A percentile compares a stretch with the other conserved stretches of the same genome.
Evolutionary conservation across 208 protist genomes (phyloP).

Genomic region (Wallacemonas sp.): DNA sequence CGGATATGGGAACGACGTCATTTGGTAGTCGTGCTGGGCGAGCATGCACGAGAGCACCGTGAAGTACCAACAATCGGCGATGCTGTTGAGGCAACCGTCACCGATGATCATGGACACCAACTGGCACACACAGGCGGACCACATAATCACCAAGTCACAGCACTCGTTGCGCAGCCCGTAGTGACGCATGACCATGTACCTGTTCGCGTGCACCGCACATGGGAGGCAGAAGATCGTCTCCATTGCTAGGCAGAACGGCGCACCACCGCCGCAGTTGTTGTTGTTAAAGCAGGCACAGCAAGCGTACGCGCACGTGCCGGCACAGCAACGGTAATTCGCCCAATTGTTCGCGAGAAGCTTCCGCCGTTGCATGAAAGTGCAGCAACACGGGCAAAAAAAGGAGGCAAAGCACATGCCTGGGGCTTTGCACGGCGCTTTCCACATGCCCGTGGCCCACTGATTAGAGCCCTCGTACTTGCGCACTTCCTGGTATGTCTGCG

Average conservation of each 20-base stretch:
- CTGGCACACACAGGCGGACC: slow-evolving; percentile 29
- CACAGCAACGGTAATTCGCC: slow-evolving; percentile 59
- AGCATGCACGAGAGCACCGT: slow-evolving; percentile 60
- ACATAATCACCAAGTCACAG: slow-evolving; percentile 51
- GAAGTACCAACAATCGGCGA: slow-evolving; percentile 37
- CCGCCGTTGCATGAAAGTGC: slow-evolving; percentile 47
- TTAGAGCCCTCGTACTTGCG: slow-evolving; percentile 27
- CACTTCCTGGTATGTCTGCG: slow-evolving; percentile 24
- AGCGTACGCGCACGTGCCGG: slow-evolving; percentile 38
- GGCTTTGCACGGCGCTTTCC: slow-evolving; percentile 22
- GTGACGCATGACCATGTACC: slow-evolving; percentile 66
- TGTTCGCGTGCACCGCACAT: slow-evolving; percentile 58
- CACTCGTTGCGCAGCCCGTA: slow-evolving; percentile 49
- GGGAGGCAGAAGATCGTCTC: slow-evolving; percentile 41
- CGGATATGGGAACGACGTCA: slow-evolving; percentile 37
- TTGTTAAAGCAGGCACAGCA: slow-evolving; percentile 20
- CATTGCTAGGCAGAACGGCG: slow-evolving; percentile 39
- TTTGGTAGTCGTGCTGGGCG: slow-evolving; percentile 58
- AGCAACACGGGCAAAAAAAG: slow-evolving; percentile 57
- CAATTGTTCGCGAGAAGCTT: slow-evolving; percentile 47
- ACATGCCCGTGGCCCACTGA: slow-evolving; percentile 35
- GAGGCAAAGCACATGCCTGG: slow-evolving; percentile 38
- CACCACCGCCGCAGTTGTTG: slow-evolving; percentile 23
- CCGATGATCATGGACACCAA: slow-evolving; percentile 3
- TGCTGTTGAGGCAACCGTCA: slow-evolving; percentile 7